Base-by-base conservation (phyloP, 495 filamentous ascomycete species). In the Lophiostoma macrostomum region DNA sequence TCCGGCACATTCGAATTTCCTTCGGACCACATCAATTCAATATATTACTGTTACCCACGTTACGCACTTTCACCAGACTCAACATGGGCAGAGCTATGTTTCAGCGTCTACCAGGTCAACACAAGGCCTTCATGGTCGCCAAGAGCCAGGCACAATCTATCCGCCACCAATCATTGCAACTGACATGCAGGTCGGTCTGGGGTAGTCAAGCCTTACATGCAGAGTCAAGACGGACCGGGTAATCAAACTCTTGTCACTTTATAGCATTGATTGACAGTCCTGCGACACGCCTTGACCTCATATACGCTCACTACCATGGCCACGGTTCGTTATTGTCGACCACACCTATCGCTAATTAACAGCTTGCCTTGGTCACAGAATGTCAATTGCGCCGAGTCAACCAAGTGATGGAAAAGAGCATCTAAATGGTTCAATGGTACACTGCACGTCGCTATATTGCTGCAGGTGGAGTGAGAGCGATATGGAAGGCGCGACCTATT, bases 71-170 rank as follows among this genome's bases (percentile, higher is more conserved):
- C 16, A 40, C 24, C n/a, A 20, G 4, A 39, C 31, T 11, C 0
- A 47, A 41, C 32, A 35, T 48, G 52, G 12, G 10, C 31, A 23
- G 5, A 47, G 25, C 16, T 11, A 8, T 23, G 16, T 10, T 8
- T 10, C 11, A n/a, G n/a, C n/a, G n/a, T n/a, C n/a, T n/a, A n/a
- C n/a, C n/a, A n/a, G n/a, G n/a, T n/a, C n/a, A n/a, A n/a, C n/a
- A n/a, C n/a, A n/a, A n/a, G n/a, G 4, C 14, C 8, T 30, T 29
- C 52, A 25, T 47, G 31, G 24, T 48, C 43, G 52, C 52, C 42
- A 56, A 56, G 52, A 10, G 12, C 19, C 52, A 56, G 52, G 52
- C 18, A 56, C 52, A 56, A 56, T 56, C 27, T 56, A 47, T 20
- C 11, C 23, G 7, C 24, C 4, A 20, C 52, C 52, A 56, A 56